These are phyloP conservation scores for Madurella fahalii DNA, from an alignment of 2,329 filamentous ascomycete species.

Conservation along the genomic window DNA sequence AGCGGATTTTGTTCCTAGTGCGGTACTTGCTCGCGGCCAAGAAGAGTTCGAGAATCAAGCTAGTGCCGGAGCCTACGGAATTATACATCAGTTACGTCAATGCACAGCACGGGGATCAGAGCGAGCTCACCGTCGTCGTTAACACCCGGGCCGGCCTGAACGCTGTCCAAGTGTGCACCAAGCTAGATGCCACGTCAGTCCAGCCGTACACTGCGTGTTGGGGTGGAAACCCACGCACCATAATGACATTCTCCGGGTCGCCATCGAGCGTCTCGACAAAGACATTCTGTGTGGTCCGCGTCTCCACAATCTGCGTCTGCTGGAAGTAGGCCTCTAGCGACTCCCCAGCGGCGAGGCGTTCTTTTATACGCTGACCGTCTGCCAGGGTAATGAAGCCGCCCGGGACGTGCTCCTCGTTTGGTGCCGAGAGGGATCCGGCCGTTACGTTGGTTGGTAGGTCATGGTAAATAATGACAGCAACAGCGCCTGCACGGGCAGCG, in stretches of 20 bases:
- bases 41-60: slow-evolving; percentile 30
- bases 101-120: not conserved
- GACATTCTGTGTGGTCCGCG: slow-evolving; percentile 25
- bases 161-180: slow-evolving; percentile 32
- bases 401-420: slow-evolving; percentile 27
- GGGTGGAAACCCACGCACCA: slow-evolving; percentile 7
- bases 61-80: slow-evolving; percentile 24
- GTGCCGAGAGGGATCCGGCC: slow-evolving; percentile 35
- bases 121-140: slow-evolving; percentile 28
- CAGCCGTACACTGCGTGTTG: not conserved
- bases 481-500: slow-evolving; percentile 38
- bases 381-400: slow-evolving; percentile 40
- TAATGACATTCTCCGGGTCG: slow-evolving; percentile 23
- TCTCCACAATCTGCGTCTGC: slow-evolving; percentile 36
- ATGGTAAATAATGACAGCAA: slow-evolving; percentile 40
- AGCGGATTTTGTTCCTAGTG: slow-evolving; percentile 31
- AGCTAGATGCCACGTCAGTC: slow-evolving; percentile 8
- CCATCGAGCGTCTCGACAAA: slow-evolving; percentile 17
- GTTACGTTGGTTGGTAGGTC: slow-evolving; percentile 35
- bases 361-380: slow-evolving; percentile 40
- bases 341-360: slow-evolving; percentile 38
- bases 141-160: slow-evolving; percentile 32
- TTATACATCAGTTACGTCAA: not conserved
- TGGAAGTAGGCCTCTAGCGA: slow-evolving; percentile 38
- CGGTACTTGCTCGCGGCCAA: slow-evolving; percentile 24